These are phyloP conservation scores for Gigaspora rosea DNA, from an alignment of 192 early-diverging fungal species.

Conservation along the genomic window DNA sequence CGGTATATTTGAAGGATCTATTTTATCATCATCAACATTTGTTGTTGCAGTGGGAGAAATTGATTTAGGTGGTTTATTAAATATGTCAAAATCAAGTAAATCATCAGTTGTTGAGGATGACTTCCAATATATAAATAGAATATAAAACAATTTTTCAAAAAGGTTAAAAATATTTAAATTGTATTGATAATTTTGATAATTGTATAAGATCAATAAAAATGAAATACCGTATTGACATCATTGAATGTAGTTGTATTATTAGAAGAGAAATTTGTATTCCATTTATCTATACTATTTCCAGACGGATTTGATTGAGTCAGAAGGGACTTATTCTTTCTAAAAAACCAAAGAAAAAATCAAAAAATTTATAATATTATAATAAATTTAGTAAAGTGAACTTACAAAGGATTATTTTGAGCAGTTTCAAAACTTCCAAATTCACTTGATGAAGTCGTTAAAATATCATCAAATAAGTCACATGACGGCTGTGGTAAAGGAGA, in stretches of 20 bases:
- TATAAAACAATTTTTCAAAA: no score
- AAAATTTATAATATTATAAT: no score
- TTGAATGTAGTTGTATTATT: neutral
- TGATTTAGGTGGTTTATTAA: neutral
- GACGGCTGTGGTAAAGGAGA: neutral
- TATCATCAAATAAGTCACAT: neutral
- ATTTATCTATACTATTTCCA: no score
- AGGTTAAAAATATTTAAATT: neutral
- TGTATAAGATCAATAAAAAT: neutral
- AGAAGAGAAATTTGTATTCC: neutral
- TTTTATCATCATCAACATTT: neutral
- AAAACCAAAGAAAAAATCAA: no score
- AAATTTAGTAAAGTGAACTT: neutral
- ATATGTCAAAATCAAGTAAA: conserved; percentile 22
- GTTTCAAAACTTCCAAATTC: neutral
- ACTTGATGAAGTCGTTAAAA: neutral
- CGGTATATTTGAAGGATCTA: neutral
- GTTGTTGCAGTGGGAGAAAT: neutral
- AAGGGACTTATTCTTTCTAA: no score
- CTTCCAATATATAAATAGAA: neutral
- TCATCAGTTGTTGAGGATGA: neutral
- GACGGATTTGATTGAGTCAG: no score
- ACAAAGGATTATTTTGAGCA: conserved; percentile 5
- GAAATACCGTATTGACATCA: neutral
- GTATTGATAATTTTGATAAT: neutral